These are phyloP conservation scores for Cystobasidiaceae sp. DNA, from an alignment of 1,284 basidiomycete genomes.

Conservation along the genomic window DNA sequence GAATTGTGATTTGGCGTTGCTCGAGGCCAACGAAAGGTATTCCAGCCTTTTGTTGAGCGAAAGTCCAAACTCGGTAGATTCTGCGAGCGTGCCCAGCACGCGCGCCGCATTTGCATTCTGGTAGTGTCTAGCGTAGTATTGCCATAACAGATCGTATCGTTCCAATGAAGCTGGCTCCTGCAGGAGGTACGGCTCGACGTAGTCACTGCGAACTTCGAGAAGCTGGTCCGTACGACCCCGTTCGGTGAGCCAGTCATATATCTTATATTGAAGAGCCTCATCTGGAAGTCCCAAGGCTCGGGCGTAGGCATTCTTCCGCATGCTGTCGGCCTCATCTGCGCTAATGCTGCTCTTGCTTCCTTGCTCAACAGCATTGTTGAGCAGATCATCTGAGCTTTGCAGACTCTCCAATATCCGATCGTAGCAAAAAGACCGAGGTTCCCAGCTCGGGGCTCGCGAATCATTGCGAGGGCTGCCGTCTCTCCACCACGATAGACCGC, in stretches of 20 bases:
- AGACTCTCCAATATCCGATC: constrained; percentile 75
- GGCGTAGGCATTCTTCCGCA: constrained; percentile 68
- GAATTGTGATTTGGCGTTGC: constrained; percentile 84
- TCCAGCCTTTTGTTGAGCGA: constrained; percentile 69
- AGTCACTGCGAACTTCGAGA: constrained; percentile 61
- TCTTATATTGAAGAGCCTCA: constrained; percentile 84
- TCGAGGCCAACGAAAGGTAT: constrained; percentile 86
- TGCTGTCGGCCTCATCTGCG: constrained; percentile 58
- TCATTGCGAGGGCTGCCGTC: constrained; percentile 60
- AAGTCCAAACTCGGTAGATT: constrained; percentile 63
- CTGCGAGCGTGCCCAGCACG: constrained; percentile 77
- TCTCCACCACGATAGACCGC: constrained; percentile 71
- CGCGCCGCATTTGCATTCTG: constrained; percentile 79
- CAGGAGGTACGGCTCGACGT: constrained; percentile 75
- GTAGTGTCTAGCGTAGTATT: constrained; percentile 88
- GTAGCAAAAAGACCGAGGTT: constrained; percentile 70
- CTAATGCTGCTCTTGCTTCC: constrained; percentile 31
- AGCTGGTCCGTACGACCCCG: constrained; percentile 78
- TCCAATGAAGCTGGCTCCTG: constrained; percentile 72
- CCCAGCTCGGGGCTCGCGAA: constrained; percentile 57
- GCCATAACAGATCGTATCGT: constrained; percentile 89
- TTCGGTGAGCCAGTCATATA: constrained; percentile 89
- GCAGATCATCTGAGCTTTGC: constrained; percentile 63
- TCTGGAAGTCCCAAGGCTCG: constrained; percentile 78
- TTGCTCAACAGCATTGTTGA: constrained; percentile 42